Base-by-base conservation (phyloP, 345 rosid genomes). In the Sisymbrium altissimum region DNA sequence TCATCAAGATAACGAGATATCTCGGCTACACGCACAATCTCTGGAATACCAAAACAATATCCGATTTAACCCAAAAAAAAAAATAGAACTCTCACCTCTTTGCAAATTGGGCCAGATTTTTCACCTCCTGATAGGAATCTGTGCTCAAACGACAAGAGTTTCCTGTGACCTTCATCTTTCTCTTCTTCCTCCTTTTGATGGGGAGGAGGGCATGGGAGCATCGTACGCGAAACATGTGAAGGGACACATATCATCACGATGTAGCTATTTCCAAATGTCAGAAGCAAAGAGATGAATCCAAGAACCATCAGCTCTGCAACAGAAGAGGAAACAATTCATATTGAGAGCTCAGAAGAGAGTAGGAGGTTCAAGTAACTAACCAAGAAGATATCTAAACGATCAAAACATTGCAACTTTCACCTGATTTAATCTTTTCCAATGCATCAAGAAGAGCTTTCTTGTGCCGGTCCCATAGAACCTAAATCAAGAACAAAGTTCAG, bases 301-400 rank as follows among this genome's bases (percentile, higher is more conserved):
- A 92, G 79, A 82, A 95, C 72, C 98, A 92, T 95, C 80, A 95
- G 76, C 82, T 92, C 99, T 95, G 89, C 86, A 88, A 41, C 64
- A 57, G 35, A n/a, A 70, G 54, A 43, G 19, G 9, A 62, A 68
- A 48, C 15, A 29, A 5, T 54, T 30, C 38, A 9, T 39, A 62
- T 71, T 5, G 2, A 68, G 2, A 67, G 39, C 61, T 21, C 10
- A 7, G 48, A 46, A 35, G 6, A 17, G 11, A 35, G 25, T 19
- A 5, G 7, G 6, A 5, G 7, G 6, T 15, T 35, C 48, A 46
- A 9, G 36, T 15, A 48, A 33, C 13, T 21, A 43, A 44, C n/a
- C 55, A 60, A 45, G 12, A 52, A n/a, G 19, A 43, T 23, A 39
- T 25, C 18, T 18, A 41, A 29, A 43, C 36, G 7, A 13, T 5